Percentiles rank a stretch among this genome's conserved stretches.
Evolutionary conservation across 176 grass and related monocot species (phyloP).

Genomic region (Oryza australiensis): DNA sequence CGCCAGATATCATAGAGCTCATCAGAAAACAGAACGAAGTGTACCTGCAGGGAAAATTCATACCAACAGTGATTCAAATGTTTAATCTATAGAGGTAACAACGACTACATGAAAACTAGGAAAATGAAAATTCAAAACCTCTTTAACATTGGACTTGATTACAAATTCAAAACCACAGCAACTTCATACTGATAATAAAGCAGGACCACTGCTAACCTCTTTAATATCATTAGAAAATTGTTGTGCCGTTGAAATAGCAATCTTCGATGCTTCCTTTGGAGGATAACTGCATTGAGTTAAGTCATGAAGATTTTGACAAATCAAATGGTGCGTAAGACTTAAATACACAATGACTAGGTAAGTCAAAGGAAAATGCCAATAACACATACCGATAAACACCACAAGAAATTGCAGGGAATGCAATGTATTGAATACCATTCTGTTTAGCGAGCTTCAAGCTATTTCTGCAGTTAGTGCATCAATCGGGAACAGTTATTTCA

Average conservation of each 20-base stretch:
- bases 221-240: slow-evolving; percentile 69
- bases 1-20: slow-evolving; percentile 63
- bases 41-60: slow-evolving; percentile 59
- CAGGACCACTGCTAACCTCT: slow-evolving; percentile 48
- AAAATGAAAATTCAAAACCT: background rate
- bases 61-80: slow-evolving; percentile 1
- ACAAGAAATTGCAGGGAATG: slow-evolving; percentile 93
- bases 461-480: slow-evolving; percentile 71
- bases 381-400: slow-evolving; percentile 69
- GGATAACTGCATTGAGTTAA: slow-evolving; percentile 60
- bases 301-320: slow-evolving; percentile 20
- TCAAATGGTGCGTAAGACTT: background rate
- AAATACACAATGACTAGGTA: slow-evolving; percentile 8
- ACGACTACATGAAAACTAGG: background rate
- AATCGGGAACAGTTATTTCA: slow-evolving; percentile 21
- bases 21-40: slow-evolving; percentile 89
- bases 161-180: background rate
- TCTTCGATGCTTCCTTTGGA: slow-evolving; percentile 74
- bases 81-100: slow-evolving; percentile 13
- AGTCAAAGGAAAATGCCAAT: slow-evolving; percentile 23
- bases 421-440: slow-evolving; percentile 84
- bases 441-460: slow-evolving; percentile 91
- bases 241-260: slow-evolving; percentile 72
- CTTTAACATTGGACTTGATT: background rate
- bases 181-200: background rate